A percentile compares a stretch with the other conserved stretches of the same genome.
These are phyloP conservation scores for Globisporangium radiosum DNA, from an alignment of 352 stramenopile genomes.

Conservation along the genomic window DNA sequence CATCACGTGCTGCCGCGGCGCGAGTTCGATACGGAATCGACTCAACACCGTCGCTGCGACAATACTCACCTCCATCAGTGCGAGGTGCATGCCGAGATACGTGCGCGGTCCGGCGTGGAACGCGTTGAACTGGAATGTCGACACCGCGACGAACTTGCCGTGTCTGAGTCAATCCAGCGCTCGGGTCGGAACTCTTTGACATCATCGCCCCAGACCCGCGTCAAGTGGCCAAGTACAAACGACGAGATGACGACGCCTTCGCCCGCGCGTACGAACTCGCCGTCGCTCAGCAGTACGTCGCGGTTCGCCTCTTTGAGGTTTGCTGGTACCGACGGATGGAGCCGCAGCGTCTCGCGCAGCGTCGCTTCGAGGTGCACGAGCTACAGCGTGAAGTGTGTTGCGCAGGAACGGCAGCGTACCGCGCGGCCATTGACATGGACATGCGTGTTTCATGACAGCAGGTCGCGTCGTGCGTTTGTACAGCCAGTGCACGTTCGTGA, in stretches of 20 bases:
- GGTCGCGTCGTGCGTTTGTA: conserved; percentile 5
- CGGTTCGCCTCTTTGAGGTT: conserved; percentile 21
- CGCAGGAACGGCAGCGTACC: conserved; percentile 12
- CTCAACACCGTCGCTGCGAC: conserved; percentile 28
- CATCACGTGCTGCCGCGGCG: conserved; percentile 18
- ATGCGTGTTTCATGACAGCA: conserved; percentile 4
- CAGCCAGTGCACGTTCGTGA: conserved; percentile 1
- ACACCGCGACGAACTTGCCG: background rate
- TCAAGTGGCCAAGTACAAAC: conserved; percentile 35
- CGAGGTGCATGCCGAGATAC: conserved; percentile 16
- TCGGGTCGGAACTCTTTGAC: conserved; percentile 37
- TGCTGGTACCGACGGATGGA: conserved; percentile 24
- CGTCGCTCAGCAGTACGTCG: conserved; percentile 48
- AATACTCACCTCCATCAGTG: conserved; percentile 42
- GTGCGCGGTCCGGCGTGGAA: conserved; percentile 12
- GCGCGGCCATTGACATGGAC: background rate
- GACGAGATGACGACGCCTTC: conserved; percentile 27
- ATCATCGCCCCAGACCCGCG: conserved; percentile 41
- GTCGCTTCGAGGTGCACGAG: conserved; percentile 17
- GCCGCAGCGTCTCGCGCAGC: conserved; percentile 24
- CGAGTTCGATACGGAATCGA: conserved; percentile 30
- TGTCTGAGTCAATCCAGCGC: conserved; percentile 31
- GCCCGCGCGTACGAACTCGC: conserved; percentile 32
- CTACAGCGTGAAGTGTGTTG: conserved; percentile 13
- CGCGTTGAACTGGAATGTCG: background rate